These are phyloP conservation scores for Erysimum cheiri DNA, from an alignment of 441 rosid genomes.

Conservation along the genomic window DNA sequence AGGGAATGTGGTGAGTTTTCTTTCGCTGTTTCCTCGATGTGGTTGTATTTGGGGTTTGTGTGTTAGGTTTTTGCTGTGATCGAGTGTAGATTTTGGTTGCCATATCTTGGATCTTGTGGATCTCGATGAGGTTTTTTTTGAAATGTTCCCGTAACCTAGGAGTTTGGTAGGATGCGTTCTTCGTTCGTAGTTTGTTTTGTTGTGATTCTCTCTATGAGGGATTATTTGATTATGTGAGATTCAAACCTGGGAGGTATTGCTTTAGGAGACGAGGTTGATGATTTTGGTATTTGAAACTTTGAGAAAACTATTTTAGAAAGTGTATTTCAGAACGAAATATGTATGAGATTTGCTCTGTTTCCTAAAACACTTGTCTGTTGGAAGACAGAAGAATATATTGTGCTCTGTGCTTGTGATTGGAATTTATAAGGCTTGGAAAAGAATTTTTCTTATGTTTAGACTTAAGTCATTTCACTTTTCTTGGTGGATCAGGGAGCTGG, in stretches of 20 bases:
- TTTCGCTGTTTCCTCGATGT: conserved; percentile 7
- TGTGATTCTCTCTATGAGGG: neutral
- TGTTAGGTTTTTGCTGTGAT: conserved; percentile 28
- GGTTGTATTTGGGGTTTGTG: conserved; percentile 13
- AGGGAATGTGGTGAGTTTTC: conserved; percentile 72
- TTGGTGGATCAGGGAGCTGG: conserved; percentile 69
- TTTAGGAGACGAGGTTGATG: conserved; percentile 27
- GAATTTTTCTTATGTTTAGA: neutral
- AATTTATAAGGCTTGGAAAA: neutral
- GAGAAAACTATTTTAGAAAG: conserved; percentile 23
- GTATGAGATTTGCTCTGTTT: conserved; percentile 17
- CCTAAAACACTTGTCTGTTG: neutral
- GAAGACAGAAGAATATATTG: conserved; percentile 13
- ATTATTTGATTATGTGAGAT: conserved; percentile 12
- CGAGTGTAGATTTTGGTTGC: conserved; percentile 28
- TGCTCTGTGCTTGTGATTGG: conserved; percentile 16
- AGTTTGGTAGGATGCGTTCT: conserved; percentile 36
- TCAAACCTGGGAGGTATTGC: neutral
- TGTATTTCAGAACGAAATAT: conserved; percentile 2
- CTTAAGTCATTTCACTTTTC: conserved; percentile 24
- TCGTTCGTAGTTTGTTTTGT: conserved; percentile 26
- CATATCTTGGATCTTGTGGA: conserved; percentile 36
- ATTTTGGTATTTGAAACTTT: conserved; percentile 17
- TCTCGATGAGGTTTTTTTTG: conserved; percentile 30
- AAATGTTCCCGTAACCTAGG: conserved; percentile 34